Base-by-base conservation (phyloP, 2,329 filamentous ascomycete species). In the Fusarium beomiforme region DNA sequence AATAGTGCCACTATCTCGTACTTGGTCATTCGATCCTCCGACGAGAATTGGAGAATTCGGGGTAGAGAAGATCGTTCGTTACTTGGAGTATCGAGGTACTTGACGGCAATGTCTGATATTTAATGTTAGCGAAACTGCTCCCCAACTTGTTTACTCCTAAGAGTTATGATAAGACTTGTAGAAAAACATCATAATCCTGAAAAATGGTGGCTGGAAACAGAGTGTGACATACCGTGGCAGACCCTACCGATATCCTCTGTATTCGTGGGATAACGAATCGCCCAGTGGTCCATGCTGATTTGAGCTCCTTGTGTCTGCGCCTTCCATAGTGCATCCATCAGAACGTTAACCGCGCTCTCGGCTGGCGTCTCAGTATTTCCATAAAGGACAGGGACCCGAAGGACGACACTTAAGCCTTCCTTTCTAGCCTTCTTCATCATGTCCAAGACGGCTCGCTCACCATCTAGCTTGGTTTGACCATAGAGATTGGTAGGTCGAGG, bases 1-100 rank as follows among this genome's bases (percentile, higher is more conserved):
- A 97, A 91, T 13, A 87, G 83, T 81, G 93, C 84, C 79, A 93
- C 95, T 60, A 98, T 97, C 79, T 95, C 90, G 80, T 95, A 97
- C 83, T 97, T 97, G 49, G 94, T 97, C 85, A 91, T 92, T 71
- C 86, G 88, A 74, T 97, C 93, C 81, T 97, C 93, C 47, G 93
- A 94, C 6, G 92, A 93, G 82, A 97, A 97, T 59, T 98, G 94
- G 21, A 97, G 85, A 44, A 94, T 88, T 31, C 78, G 83, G 0
- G 94, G 94, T 41, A 97, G 82, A 19, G 83, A 78, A 14, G 83
- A 79, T 54, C 85, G 82, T 39, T 87, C 29, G 12, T 50, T 83
- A 47, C 84, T 81, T 46, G 86, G 82, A 41, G 72, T 59, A 79
- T 79, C 80, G 58, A 92, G 83, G 76, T 95, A 96, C 76, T 92